These are phyloP conservation scores for Ogataea paraovalis DNA, from an alignment of 805 yeast species.

Conservation along the genomic window DNA sequence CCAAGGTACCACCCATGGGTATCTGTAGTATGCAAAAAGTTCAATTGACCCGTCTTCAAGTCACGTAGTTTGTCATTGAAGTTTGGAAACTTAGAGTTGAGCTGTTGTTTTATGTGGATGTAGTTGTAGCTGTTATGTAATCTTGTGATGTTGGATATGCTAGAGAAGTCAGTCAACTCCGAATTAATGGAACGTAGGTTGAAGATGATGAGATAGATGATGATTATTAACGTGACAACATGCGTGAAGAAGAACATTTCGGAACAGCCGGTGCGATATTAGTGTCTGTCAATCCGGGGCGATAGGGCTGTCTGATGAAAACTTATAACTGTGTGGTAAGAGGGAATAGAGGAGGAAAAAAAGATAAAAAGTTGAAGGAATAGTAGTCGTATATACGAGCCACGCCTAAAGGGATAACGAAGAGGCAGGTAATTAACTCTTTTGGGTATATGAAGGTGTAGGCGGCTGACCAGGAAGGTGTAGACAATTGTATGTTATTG, in stretches of 20 bases:
- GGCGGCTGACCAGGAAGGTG: background rate
- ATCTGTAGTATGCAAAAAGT: slow-evolving; percentile 92
- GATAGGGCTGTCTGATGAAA: background rate
- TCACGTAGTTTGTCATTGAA: slow-evolving; percentile 42
- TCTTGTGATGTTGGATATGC: background rate
- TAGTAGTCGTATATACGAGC: background rate
- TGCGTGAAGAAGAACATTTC: slow-evolving; percentile 7
- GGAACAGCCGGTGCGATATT: background rate
- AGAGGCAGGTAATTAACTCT: background rate
- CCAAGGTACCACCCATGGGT: slow-evolving; percentile 98
- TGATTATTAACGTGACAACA: slow-evolving; percentile 2
- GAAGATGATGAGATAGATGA: slow-evolving; percentile 5
- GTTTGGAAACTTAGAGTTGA: slow-evolving; percentile 31
- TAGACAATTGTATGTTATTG: background rate
- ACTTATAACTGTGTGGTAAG: no score
- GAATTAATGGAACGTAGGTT: slow-evolving; percentile 4
- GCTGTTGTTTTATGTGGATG: slow-evolving; percentile 25
- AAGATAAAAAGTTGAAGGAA: background rate
- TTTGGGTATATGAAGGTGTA: background rate
- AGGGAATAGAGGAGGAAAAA: background rate
- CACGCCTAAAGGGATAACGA: background rate
- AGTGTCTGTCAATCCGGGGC: background rate
- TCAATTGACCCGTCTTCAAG: slow-evolving; percentile 66
- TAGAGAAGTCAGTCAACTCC: background rate
- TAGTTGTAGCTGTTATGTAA: slow-evolving; percentile 1